Evolutionary conservation across 306 rosid genomes (phyloP), one percentile per base, ranked within the genome.

Genomic region (Cucurbita ficifolia): DNA sequence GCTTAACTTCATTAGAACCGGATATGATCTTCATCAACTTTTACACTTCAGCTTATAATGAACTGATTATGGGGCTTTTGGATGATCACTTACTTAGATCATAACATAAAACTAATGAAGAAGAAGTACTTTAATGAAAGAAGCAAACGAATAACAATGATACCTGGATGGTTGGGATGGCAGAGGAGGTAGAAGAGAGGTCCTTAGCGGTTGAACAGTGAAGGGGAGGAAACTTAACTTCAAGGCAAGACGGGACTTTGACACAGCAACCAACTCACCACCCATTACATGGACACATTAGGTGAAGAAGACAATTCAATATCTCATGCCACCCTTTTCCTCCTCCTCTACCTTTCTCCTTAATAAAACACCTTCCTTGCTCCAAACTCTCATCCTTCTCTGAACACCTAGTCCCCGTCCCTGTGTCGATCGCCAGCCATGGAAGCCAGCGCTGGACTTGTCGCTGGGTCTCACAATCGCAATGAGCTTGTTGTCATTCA

Each of bases 401-500:
- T 72, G 74, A 70, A 49, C 43, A 18, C 45, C 50, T 18, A 29
- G 29, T 70, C 24, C 22, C 72, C n/a, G n/a, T 4, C 57, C 22
- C 12, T 4, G 52, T 46, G 57, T 49, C 9, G 43, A 57, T 42
- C 46, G 11, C 53, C 73, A 68, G 13, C 69, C 82, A 81, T 88
- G 91, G 85, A 81, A 78, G 86, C 99, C 72, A 88, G 92, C 14
- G 91, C 95, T 42, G 97, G 99, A 29, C 96, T 91, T 39, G 96
- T 94, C 53, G 92, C 99, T 45, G 96, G 97, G 19, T 81, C 99
- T 82, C 88, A 88, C 77, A 84, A 91, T 86, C 89, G 92, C 81
- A 94, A 94, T 24, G 99, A 90, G 57, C 91, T 94, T 48, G 88
- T 94, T 24, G 92, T 87, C 85, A 89, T 94, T 74, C 95, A 82